These are phyloP conservation scores for Paradendryphiella salina DNA, from an alignment of 2,329 filamentous ascomycete species.

Conservation along the genomic window DNA sequence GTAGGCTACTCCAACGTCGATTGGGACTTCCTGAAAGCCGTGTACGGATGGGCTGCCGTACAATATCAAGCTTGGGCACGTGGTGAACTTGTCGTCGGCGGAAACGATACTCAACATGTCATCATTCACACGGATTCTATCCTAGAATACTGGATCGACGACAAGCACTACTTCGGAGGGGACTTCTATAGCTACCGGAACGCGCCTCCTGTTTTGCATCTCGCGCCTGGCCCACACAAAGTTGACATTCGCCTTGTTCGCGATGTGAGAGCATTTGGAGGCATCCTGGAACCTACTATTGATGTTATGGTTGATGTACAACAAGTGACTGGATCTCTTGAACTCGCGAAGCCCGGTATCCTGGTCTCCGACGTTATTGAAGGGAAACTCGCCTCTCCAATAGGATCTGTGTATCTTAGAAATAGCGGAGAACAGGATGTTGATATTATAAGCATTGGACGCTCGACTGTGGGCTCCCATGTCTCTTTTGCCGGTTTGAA, in stretches of 20 bases:
- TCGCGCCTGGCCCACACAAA: conserved; percentile 55
- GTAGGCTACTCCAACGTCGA: conserved; percentile 57
- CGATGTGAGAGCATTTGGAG: conserved; percentile 62
- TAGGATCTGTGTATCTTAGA: conserved; percentile 55
- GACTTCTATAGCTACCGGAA: conserved; percentile 59
- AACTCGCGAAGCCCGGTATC: conserved; percentile 42
- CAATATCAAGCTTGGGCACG: conserved; percentile 64
- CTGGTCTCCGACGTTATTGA: conserved; percentile 58
- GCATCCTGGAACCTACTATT: conserved; percentile 53
- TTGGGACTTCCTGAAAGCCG: conserved; percentile 56
- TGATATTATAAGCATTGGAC: conserved; percentile 40
- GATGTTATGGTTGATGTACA: conserved; percentile 43
- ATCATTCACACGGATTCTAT: conserved; percentile 54
- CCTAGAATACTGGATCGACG: conserved; percentile 59
- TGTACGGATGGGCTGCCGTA: conserved; percentile 63
- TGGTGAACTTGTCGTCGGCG: conserved; percentile 51
- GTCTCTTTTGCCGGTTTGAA: conserved; percentile 12
- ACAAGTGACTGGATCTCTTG: conserved; percentile 31
- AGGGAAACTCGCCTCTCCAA: conserved; percentile 52
- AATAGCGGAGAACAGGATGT: conserved; percentile 50
- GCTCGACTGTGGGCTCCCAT: conserved; percentile 21
- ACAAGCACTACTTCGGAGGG: conserved; percentile 58
- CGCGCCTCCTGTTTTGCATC: conserved; percentile 55
- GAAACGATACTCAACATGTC: conserved; percentile 42
- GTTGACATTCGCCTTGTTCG: conserved; percentile 59